These are phyloP conservation scores for Stereocaulon alpinum DNA, from an alignment of 495 filamentous ascomycete species.

Conservation along the genomic window DNA sequence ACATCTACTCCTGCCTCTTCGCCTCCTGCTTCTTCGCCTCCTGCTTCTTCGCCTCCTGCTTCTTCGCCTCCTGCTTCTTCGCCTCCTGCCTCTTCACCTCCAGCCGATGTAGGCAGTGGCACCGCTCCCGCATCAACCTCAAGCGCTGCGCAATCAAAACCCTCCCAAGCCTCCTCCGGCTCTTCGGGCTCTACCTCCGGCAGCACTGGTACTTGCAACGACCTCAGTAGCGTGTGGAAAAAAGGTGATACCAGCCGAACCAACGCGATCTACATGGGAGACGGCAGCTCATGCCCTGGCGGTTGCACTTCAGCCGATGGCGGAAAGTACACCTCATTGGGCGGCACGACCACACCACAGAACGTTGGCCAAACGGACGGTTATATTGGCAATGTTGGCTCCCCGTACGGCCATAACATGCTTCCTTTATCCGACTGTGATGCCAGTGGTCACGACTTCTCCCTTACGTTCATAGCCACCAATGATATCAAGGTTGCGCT, in stretches of 20 bases:
- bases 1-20: not conserved
- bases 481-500: slow-evolving; percentile 36
- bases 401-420: slow-evolving; percentile 46
- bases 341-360: not conserved
- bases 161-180: not conserved
- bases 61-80: not conserved
- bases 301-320: slow-evolving; percentile 12
- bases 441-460: slow-evolving; percentile 36
- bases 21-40: too few species aligned
- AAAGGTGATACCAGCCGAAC: slow-evolving; percentile 7
- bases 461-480: slow-evolving; percentile 32
- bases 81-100: not conserved
- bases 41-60: not conserved
- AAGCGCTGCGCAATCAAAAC: not conserved
- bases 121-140: not conserved
- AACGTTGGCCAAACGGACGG: slow-evolving; percentile 23
- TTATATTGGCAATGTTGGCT: slow-evolving; percentile 39
- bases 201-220: slow-evolving; percentile 6
- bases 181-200: not conserved
- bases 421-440: slow-evolving; percentile 30
- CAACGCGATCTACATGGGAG: slow-evolving; percentile 3
- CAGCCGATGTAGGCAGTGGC: not conserved
- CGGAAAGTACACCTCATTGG: not conserved
- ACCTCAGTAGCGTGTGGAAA: slow-evolving; percentile 9
- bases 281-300: slow-evolving; percentile 8